These are phyloP conservation scores for Pulicaria dysenterica DNA, from an alignment of 129 eudicot genomes.

Conservation along the genomic window DNA sequence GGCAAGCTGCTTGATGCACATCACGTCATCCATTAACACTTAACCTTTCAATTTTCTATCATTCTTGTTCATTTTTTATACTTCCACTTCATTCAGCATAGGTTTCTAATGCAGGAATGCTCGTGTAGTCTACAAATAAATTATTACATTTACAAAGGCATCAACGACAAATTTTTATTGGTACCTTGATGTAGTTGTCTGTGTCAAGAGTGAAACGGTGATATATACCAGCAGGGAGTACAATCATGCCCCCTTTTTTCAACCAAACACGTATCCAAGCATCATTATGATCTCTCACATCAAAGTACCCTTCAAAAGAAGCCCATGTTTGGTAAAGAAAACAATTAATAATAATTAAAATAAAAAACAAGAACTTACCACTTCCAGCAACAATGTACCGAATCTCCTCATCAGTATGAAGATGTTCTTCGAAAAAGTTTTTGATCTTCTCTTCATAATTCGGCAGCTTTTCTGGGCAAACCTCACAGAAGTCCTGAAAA, in stretches of 20 bases:
- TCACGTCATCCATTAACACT: background rate
- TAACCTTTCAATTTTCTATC: background rate
- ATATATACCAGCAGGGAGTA: slow-evolving; percentile 94
- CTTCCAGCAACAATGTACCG: slow-evolving; percentile 96
- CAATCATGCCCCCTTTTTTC: slow-evolving; percentile 96
- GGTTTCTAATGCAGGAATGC: background rate
- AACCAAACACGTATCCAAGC: slow-evolving; percentile 94
- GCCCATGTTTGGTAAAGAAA: slow-evolving; percentile 9
- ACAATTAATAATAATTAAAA: background rate
- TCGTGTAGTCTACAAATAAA: background rate
- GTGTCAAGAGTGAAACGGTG: slow-evolving; percentile 98
- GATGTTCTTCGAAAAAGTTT: slow-evolving; percentile 87
- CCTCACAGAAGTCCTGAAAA: slow-evolving; percentile 85
- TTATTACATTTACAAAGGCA: background rate
- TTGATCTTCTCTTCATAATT: slow-evolving; percentile 88
- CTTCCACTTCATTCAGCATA: background rate
- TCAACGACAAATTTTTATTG: background rate
- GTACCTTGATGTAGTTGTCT: slow-evolving; percentile 90
- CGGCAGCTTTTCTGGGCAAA: slow-evolving; percentile 92
- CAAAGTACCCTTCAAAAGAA: slow-evolving; percentile 75
- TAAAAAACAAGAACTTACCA: slow-evolving; percentile 45
- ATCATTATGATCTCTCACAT: slow-evolving; percentile 87
- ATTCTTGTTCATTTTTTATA: background rate
- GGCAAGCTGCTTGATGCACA: slow-evolving; percentile 12
- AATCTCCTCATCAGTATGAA: slow-evolving; percentile 97